Percentiles rank a stretch among this genome's conserved stretches.
Conservation (phyloP, 352 stramenopile genomes). For the Heterotrichella gracilis region DNA sequence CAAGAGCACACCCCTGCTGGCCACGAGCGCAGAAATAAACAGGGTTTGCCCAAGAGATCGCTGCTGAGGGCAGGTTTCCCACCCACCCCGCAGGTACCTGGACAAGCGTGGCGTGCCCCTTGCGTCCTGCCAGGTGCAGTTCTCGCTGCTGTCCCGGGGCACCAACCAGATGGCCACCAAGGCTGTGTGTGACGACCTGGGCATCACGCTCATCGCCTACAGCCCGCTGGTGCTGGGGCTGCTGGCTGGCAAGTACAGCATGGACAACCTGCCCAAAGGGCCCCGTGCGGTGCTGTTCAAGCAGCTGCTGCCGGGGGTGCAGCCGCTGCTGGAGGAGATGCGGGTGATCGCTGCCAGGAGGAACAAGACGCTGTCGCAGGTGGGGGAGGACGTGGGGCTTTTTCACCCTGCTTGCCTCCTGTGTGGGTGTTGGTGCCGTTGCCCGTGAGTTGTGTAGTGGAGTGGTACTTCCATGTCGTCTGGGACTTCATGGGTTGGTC, state of each 20-base stretch:
- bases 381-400: too few relatives aligned
- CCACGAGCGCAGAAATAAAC: too few relatives aligned
- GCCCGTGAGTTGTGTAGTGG: too few relatives aligned
- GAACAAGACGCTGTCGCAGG: conserved; percentile 24
- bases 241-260: conserved; percentile 24
- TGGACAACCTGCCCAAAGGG: conserved; percentile 24
- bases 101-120: conserved; percentile 25
- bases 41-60: too few relatives aligned
- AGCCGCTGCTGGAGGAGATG: conserved; percentile 21
- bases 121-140: conserved; percentile 27
- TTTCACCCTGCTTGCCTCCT: too few relatives aligned
- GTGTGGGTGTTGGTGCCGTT: too few relatives aligned
- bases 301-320: conserved; percentile 23
- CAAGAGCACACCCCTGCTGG: too few relatives aligned
- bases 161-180: conserved; percentile 24
- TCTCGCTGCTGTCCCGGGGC: conserved; percentile 27
- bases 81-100: too few relatives aligned
- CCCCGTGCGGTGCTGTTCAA: conserved; percentile 25
- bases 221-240: conserved; percentile 27
- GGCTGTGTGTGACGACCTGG: conserved; percentile 23
- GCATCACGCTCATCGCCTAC: conserved; percentile 26
- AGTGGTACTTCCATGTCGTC: too few relatives aligned
- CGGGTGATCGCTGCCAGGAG: conserved; percentile 21
- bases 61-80: too few relatives aligned
- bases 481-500: too few relatives aligned